Conservation (phyloP, 1,284 basidiomycete genomes). For the Cutaneotrichosporon sp. region DNA sequence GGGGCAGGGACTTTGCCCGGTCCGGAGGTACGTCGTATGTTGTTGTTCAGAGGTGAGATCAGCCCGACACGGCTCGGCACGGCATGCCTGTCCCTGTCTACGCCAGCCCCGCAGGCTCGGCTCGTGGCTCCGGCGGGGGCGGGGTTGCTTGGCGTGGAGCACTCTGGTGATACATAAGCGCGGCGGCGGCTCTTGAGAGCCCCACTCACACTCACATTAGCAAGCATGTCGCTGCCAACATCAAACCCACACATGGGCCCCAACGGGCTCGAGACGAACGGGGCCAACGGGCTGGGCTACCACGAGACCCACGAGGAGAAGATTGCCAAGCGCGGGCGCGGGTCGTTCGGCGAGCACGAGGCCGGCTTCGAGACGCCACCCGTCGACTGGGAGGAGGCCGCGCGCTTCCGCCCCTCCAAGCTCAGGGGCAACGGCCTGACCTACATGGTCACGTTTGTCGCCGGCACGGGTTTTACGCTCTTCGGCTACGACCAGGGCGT, state of each 20-base stretch:
- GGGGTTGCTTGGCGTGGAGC: not conserved
- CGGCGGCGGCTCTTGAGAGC: too few relatives aligned
- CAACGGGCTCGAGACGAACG: too few relatives aligned
- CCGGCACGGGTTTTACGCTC: constrained; percentile 20
- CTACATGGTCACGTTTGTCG: constrained; percentile 24
- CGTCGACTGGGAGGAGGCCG: constrained; percentile 16
- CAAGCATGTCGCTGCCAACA: not conserved
- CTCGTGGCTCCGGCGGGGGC: not conserved
- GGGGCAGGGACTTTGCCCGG: not conserved
- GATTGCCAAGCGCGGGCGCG: not conserved
- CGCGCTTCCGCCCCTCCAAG: constrained; percentile 11
- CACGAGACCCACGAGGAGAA: not conserved
- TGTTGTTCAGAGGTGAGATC: not conserved
- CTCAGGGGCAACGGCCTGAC: constrained; percentile 15
- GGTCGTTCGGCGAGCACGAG: not conserved
- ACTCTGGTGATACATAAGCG: too few relatives aligned
- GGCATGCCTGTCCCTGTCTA: not conserved
- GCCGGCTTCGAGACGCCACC: constrained; percentile 13
- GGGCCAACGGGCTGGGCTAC: too few relatives aligned
- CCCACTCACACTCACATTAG: too few relatives aligned
- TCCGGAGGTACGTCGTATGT: not conserved
- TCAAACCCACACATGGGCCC: not conserved
- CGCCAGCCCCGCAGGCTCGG: not conserved
- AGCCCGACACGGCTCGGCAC: not conserved
- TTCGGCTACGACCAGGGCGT: constrained; percentile 42